A percentile compares a stretch with the other conserved stretches of the same genome.
Conservation (phyloP, 208 protist species). For the Trypanosoma caninum region DNA sequence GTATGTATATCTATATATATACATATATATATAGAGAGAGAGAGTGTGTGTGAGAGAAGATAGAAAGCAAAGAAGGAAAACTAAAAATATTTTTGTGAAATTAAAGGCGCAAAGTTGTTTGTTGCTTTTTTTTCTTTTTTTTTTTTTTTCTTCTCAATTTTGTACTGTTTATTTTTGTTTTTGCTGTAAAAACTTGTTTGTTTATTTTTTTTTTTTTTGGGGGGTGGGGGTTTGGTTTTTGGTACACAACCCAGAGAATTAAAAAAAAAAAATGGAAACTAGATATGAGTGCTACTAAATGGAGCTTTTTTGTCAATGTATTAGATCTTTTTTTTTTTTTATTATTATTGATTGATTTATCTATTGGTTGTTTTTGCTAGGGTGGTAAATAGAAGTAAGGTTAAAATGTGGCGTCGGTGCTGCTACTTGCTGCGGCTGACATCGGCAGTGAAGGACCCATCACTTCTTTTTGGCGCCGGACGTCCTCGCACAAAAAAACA, state of each 20-base stretch:
- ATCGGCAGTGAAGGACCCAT: constrained; percentile 22
- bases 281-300: too few species aligned
- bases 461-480: constrained; percentile 60
- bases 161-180: neutral
- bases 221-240: neutral
- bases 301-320: too few species aligned
- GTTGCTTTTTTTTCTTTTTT: too few species aligned
- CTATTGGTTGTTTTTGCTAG: neutral
- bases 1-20: constrained; percentile 2
- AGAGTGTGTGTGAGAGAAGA: too few species aligned
- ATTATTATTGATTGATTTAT: constrained; percentile 4
- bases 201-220: constrained; percentile 11
- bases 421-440: constrained; percentile 11
- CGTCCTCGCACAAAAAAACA: constrained; percentile 48
- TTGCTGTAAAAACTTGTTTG: neutral
- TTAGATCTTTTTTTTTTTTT: neutral
- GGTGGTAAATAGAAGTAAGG: neutral
- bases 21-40: neutral
- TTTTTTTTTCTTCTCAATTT: neutral
- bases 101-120: too few species aligned
- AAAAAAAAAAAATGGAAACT: too few species aligned
- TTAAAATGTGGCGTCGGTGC: constrained; percentile 27
- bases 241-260: too few species aligned
- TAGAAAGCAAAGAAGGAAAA: too few species aligned
- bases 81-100: too few species aligned